Conservation (phyloP, 495 filamentous ascomycete genomes). For the Apiosordaria backusii region DNA sequence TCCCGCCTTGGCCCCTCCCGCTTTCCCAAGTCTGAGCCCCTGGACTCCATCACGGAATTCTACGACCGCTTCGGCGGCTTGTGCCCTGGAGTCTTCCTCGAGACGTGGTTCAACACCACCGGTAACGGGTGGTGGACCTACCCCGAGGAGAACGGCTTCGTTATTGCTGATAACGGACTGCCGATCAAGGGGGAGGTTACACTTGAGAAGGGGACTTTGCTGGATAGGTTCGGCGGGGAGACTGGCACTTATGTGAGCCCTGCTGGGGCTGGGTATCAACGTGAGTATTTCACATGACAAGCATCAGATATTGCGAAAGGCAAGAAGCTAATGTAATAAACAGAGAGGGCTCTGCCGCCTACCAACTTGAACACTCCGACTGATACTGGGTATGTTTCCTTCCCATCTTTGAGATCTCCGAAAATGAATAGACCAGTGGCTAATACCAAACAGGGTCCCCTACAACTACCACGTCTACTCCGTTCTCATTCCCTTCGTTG, state of each 20-base stretch:
- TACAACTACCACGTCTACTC: conserved; percentile 57
- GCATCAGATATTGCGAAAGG: too few species aligned
- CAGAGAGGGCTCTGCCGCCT: conserved; percentile 48
- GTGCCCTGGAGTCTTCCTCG: conserved; percentile 49
- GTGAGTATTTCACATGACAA: background rate
- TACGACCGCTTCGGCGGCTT: conserved; percentile 50
- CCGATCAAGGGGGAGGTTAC: conserved; percentile 47
- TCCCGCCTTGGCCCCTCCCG: conserved; percentile 47
- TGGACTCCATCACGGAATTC: conserved; percentile 30
- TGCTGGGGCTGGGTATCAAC: conserved; percentile 49
- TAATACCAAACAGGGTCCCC: conserved; percentile 32
- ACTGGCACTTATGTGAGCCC: conserved; percentile 44
- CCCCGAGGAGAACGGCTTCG: conserved; percentile 45
- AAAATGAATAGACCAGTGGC: background rate
- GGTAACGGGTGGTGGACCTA: conserved; percentile 40
- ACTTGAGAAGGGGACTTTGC: conserved; percentile 41
- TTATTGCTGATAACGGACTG: conserved; percentile 26
- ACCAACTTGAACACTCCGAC: background rate
- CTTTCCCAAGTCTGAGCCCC: conserved; percentile 39
- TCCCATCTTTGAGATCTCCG: too few species aligned
- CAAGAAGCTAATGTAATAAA: background rate
- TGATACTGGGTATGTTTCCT: background rate
- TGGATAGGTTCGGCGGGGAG: conserved; percentile 57
- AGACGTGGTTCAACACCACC: conserved; percentile 39
- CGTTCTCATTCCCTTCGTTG: conserved; percentile 43